These are phyloP conservation scores for Pulveroboletus frians DNA, from an alignment of 768 basidiomycete genomes.

Conservation along the genomic window DNA sequence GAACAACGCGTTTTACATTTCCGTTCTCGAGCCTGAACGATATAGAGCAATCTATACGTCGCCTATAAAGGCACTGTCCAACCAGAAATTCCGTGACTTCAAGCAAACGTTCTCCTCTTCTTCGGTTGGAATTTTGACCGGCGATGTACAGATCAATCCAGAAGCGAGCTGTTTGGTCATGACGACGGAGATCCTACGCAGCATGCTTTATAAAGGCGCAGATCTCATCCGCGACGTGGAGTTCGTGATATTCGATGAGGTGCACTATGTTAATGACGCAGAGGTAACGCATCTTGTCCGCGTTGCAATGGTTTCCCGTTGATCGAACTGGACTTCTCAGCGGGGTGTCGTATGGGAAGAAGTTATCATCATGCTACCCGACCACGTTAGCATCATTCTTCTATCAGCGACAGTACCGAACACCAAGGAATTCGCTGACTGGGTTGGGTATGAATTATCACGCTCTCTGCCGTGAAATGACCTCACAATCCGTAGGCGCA, in stretches of 20 bases:
- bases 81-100: slow-evolving; percentile 99
- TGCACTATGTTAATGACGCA: slow-evolving; percentile 98
- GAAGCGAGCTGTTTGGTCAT: slow-evolving; percentile 96
- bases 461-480: slow-evolving; percentile 1
- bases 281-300: slow-evolving; percentile 56
- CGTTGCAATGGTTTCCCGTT: slow-evolving; percentile 3
- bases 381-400: slow-evolving; percentile 96
- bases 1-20: slow-evolving; percentile 10
- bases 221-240: slow-evolving; percentile 98
- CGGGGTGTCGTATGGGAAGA: slow-evolving; percentile 99
- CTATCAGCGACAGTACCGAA: slow-evolving; percentile 98
- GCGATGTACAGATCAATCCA: slow-evolving; percentile 98
- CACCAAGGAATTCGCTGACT: slow-evolving; percentile 96
- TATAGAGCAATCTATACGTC: slow-evolving; percentile 95
- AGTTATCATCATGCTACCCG: slow-evolving; percentile 99
- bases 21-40: slow-evolving; percentile 4
- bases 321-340: slow-evolving; percentile 39
- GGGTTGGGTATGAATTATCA: slow-evolving; percentile 85
- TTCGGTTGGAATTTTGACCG: slow-evolving; percentile 93
- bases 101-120: slow-evolving; percentile 90
- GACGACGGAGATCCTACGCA: slow-evolving; percentile 96
- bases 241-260: slow-evolving; percentile 99
- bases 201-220: slow-evolving; percentile 98
- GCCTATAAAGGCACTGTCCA: slow-evolving; percentile 97
- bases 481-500: slow-evolving; percentile 55